phyloP scores from a whole-genome alignment of 208 protist genomes.

The Leishmania guyanensis region DNA sequence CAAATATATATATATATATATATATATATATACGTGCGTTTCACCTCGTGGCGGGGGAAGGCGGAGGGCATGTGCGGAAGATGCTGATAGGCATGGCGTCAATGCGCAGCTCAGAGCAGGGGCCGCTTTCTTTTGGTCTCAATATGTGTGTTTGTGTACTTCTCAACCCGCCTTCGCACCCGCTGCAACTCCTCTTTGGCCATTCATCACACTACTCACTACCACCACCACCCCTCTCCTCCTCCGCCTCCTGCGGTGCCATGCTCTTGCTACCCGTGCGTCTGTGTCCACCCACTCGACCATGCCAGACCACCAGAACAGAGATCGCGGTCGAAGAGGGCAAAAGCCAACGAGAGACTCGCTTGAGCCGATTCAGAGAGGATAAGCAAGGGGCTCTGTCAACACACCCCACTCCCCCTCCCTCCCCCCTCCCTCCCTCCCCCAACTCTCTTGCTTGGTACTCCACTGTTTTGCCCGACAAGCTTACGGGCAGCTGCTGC shows the following conservation, averaged over 20 bases:
- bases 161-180: background rate
- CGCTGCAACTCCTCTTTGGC: background rate
- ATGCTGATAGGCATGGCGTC: background rate
- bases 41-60: background rate
- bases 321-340: background rate
- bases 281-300: background rate
- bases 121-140: background rate
- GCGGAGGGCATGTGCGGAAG: background rate
- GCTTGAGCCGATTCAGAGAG: background rate
- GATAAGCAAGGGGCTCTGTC: background rate
- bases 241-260: background rate
- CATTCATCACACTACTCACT: background rate
- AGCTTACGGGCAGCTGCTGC: no score
- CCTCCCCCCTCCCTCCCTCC: background rate
- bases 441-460: background rate
- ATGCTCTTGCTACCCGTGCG: background rate
- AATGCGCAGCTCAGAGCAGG: background rate
- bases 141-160: background rate
- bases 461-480: background rate
- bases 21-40: background rate
- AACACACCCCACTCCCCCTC: background rate
- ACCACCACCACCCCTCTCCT: background rate
- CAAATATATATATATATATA: background rate
- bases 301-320: background rate
- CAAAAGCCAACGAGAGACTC: background rate